Evolutionary conservation across 176 grass and related monocot species (phyloP).

Genomic region (Phoenix roebelenii): DNA sequence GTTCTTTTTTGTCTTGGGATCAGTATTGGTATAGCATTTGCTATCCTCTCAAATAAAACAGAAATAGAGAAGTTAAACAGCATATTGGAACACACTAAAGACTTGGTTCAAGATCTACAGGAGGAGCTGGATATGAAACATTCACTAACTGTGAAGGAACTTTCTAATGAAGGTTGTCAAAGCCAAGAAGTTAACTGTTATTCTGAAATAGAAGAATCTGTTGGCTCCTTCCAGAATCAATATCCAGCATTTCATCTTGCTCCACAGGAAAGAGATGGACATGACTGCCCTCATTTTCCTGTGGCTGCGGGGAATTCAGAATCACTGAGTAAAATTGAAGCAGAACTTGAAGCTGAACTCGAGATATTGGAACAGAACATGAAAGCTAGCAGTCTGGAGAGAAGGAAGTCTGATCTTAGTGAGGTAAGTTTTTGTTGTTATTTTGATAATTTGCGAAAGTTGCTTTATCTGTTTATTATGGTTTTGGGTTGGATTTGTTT

Average conservation of each 20-base stretch:
- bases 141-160: constrained; percentile 61
- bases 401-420: constrained; percentile 34
- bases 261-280: constrained; percentile 26
- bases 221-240: not conserved
- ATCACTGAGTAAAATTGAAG: constrained; percentile 90
- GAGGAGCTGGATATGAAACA: constrained; percentile 95
- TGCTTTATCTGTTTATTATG: too few relatives aligned
- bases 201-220: not conserved
- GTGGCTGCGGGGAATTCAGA: constrained; percentile 9
- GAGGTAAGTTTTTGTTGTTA: constrained; percentile 33
- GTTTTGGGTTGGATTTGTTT: too few relatives aligned
- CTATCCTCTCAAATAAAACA: constrained; percentile 59
- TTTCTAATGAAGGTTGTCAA: constrained; percentile 36
- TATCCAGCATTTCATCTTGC: constrained; percentile 5
- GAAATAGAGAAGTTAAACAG: constrained; percentile 54
- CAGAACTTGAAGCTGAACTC: constrained; percentile 84
- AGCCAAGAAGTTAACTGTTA: constrained; percentile 18
- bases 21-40: constrained; percentile 54
- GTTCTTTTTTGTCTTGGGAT: constrained; percentile 50
- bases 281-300: constrained; percentile 9
- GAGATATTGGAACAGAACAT: constrained; percentile 70
- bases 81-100: constrained; percentile 53
- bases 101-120: constrained; percentile 93
- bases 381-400: constrained; percentile 33
- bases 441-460: not conserved